Base-by-base conservation (phyloP, 2,329 filamentous ascomycete genomes). In the Rugonectria rugulosa region DNA sequence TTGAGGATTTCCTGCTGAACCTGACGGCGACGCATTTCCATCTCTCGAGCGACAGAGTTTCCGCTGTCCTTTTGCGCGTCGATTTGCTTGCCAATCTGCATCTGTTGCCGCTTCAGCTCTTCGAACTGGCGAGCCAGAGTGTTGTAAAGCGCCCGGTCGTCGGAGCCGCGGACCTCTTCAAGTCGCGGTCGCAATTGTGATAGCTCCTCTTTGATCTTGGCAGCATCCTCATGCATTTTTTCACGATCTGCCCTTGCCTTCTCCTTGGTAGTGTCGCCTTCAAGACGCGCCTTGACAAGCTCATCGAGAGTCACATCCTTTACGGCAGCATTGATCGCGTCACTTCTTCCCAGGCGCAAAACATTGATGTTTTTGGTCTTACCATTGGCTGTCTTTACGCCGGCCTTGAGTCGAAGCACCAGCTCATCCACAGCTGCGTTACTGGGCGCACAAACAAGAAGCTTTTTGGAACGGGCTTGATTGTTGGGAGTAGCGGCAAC, bases 381-480 rank as follows among this genome's bases (percentile, higher is more conserved):
- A 2, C 95, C 94, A 37, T 83, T 85, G 55, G 85, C 81, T 1
- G 91, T 93, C 68, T 88, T 94, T 47, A 99, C 83, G 5, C 95
- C 95, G 48, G 86, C 80, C 75, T 96, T 98, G 68, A 99, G 83
- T 77, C 95, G 89, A 72, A 97, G 87, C 15, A 99, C 95, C 59
- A 99, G 73, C 73, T 99, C 95, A 71, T 99, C 95, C 6, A 99
- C 95, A 26, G 95, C 95, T 6, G 95, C 95, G 73, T 99, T 99
- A 81, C 93, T 98, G 12, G 95, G 95, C n/a, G 95, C 95, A 70
- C 95, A 99, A 20, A 99, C 91, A 21, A 99, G 83, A 21, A 99
- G 81, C 73, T 98, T 99, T 76, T 96, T 97, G 2, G 68, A 72
- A 65, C 70, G 68, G 46, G 66, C 65, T 60, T 71, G 72, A 63